Base-by-base conservation (phyloP, 768 basidiomycete species). In the Calocybe indica region DNA sequence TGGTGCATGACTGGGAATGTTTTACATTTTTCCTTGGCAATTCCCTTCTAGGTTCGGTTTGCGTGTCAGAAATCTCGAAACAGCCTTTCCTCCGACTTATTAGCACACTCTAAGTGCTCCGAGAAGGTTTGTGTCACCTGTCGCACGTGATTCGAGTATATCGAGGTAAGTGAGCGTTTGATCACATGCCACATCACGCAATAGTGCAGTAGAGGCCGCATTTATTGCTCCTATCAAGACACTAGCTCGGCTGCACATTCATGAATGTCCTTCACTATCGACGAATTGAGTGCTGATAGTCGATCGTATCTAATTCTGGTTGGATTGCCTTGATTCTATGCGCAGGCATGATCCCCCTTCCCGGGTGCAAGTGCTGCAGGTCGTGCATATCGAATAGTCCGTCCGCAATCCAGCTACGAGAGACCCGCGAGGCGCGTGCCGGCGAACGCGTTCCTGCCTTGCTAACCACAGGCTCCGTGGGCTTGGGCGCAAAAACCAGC, bases 391-490 rank as follows among this genome's bases (percentile, higher is more conserved):
- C 37, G 79, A 78, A 50, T 78, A 83, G 63, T 86, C 83, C 55
- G 80, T 82, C 62, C 82, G 80, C 59, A 83, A 74, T 10, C 85
- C 85, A 12, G 76, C 77, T 43, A 86, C 72, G 43, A 86, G 37
- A 80, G 56, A 3, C 73, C 68, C 6, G 63, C 73, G 3, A 88
- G 68, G 8, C 45, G 51, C 13, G 83, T 86, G 8, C 80, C 80
- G 0, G 74, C 70, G 53, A 86, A 88, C 28, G 83, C 82, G 66
- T 80, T 84, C 66, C 82, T 82, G 42, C 67, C 66, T 85, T 86
- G 65, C 86, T 83, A 40, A 86, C 54, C 44, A 84, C 67, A 43
- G 64, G 59, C 59, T 86, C 84, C 55, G 69, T 56, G 0, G 71
- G 61, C 6, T 70, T 69, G 0, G 80, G 77, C 12, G 22, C 4